These are phyloP conservation scores for Apiospora arundinis DNA, from an alignment of 2,329 filamentous ascomycete genomes.

Conservation along the genomic window DNA sequence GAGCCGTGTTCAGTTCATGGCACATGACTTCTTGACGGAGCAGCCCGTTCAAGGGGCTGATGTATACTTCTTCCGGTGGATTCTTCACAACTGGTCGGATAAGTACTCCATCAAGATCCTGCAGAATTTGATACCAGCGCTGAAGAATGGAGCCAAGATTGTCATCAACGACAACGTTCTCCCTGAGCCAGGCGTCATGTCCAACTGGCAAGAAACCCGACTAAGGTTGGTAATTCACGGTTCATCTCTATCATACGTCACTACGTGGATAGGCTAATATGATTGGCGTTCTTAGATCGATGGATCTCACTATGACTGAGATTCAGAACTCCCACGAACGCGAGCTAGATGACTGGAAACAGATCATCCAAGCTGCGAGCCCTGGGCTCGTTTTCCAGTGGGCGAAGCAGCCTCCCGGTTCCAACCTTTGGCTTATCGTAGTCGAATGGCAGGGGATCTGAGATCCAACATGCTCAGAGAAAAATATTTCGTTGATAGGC, in stretches of 20 bases:
- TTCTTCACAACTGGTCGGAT: slow-evolving; percentile 20
- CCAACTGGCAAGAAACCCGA: not conserved
- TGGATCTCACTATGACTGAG: not conserved
- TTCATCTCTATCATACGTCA: not conserved
- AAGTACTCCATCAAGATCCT: slow-evolving; percentile 13
- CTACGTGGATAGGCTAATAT: not conserved
- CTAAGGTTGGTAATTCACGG: not conserved
- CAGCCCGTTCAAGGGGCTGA: not conserved
- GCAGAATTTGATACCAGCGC: not conserved
- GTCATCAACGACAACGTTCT: slow-evolving; percentile 2
- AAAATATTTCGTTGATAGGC: too few species aligned
- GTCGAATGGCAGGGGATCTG: not conserved
- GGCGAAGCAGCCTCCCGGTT: not conserved
- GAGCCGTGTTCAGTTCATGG: not conserved
- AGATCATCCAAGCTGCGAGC: not conserved
- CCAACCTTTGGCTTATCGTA: not conserved
- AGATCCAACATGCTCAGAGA: too few species aligned
- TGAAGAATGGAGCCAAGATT: slow-evolving; percentile 7
- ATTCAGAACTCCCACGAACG: not conserved
- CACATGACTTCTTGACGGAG: not conserved
- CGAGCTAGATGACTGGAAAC: not conserved
- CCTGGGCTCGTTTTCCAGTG: not conserved
- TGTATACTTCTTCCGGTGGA: not conserved
- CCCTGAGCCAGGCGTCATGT: not conserved
- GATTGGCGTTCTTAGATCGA: not conserved